These are phyloP conservation scores for Beauveria varroae DNA, from an alignment of 2,329 filamentous ascomycete species.

Conservation along the genomic window DNA sequence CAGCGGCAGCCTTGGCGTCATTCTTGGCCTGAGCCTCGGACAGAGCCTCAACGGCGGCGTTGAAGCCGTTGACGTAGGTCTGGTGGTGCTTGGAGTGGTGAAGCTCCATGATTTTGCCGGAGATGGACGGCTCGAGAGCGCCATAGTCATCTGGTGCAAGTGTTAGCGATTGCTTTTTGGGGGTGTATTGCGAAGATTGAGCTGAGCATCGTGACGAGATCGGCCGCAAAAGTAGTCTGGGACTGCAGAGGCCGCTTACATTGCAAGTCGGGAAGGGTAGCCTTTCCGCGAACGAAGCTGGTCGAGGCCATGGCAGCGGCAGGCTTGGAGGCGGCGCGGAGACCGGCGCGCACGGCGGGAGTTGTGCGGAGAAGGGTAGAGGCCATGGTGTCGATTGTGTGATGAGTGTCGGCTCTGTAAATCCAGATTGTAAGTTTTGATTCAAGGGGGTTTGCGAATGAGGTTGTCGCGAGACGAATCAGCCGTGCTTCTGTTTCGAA, in stretches of 20 bases:
- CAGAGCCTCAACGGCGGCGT: slow-evolving; percentile 67
- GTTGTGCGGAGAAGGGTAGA: slow-evolving; percentile 65
- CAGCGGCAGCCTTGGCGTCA: slow-evolving; percentile 43
- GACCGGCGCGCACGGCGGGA: slow-evolving; percentile 59
- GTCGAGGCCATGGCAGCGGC: slow-evolving; percentile 61
- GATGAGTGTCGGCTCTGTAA: background rate
- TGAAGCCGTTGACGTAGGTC: slow-evolving; percentile 86
- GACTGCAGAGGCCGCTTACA: slow-evolving; percentile 30
- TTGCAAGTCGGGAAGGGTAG: slow-evolving; percentile 82
- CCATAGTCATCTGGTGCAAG: slow-evolving; percentile 77
- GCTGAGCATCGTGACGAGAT: background rate
- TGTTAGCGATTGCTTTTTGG: background rate
- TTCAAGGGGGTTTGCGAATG: background rate
- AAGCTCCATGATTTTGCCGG: slow-evolving; percentile 90
- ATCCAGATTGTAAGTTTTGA: background rate
- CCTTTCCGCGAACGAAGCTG: slow-evolving; percentile 78
- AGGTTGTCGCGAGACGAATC: background rate
- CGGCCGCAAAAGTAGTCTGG: background rate
- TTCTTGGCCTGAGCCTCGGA: slow-evolving; percentile 57
- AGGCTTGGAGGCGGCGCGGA: slow-evolving; percentile 58
- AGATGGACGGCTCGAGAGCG: slow-evolving; percentile 79
- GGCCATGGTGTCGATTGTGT: slow-evolving; percentile 52
- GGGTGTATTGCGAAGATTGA: background rate
- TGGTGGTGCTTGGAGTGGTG: slow-evolving; percentile 94
- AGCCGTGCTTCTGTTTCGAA: slow-evolving; percentile 11